Evolutionary conservation across 371 early-diverging fungal genomes (phyloP).

Genomic region (Chytridiales sp.): DNA sequence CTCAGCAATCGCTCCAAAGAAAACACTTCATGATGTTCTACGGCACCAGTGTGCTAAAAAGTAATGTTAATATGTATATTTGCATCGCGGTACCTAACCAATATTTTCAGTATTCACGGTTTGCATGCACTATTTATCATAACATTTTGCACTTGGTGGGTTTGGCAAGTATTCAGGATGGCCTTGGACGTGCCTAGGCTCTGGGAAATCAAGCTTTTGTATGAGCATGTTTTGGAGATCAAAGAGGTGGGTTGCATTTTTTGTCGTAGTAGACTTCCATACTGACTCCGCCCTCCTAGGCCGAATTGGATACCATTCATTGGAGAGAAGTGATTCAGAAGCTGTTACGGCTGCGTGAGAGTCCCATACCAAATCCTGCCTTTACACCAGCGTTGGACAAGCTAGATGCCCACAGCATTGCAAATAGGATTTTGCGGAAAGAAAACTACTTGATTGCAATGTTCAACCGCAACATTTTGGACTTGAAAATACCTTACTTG

Average conservation of each 20-base stretch:
- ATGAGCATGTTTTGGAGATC: conserved; percentile 74
- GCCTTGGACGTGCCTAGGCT: conserved; percentile 69
- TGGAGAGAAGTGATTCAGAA: conserved; percentile 44
- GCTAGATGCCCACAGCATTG: conserved; percentile 83
- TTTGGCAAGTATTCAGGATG: conserved; percentile 67
- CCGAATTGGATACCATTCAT: conserved; percentile 62
- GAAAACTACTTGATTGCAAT: conserved; percentile 96
- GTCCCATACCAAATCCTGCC: conserved; percentile 26
- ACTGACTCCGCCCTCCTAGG: conserved; percentile 40
- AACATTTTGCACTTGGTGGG: conserved; percentile 71
- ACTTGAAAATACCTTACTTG: conserved; percentile 68
- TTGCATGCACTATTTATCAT: conserved; percentile 44
- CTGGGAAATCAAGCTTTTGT: conserved; percentile 83
- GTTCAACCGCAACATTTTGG: conserved; percentile 86
- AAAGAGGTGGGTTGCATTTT: conserved; percentile 58
- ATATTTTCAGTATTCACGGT: conserved; percentile 28
- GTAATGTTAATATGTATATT: not conserved
- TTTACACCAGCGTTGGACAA: conserved; percentile 30
- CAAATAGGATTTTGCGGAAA: conserved; percentile 92
- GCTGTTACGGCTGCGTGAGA: conserved; percentile 23
- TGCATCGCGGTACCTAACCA: not conserved
- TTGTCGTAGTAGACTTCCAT: not conserved
- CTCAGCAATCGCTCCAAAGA: conserved; percentile 64
- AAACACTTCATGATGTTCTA: conserved; percentile 70
- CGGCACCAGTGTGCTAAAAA: conserved; percentile 64